Conservation (phyloP, 2,329 filamentous ascomycete species). For the Colletotrichum sp. region DNA sequence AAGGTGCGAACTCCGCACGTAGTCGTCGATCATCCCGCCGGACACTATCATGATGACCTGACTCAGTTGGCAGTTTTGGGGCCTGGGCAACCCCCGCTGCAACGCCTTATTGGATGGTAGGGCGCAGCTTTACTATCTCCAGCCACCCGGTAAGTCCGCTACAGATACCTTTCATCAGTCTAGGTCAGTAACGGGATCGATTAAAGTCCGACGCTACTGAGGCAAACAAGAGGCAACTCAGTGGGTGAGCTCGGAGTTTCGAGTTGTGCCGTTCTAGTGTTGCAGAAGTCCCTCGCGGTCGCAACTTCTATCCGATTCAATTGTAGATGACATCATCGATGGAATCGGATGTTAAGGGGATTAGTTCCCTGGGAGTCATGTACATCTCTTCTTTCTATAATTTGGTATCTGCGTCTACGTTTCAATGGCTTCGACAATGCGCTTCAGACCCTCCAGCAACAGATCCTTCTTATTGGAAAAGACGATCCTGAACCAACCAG, state of each 20-base stretch:
- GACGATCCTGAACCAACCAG: constrained; percentile 44
- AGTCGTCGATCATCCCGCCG: background rate
- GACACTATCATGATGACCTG: background rate
- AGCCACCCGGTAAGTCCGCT: background rate
- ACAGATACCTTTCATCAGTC: background rate
- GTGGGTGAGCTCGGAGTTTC: background rate
- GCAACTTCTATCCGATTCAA: background rate
- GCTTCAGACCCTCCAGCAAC: constrained; percentile 29
- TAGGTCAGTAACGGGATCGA: background rate
- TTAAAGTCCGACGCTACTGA: background rate
- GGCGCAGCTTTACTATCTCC: background rate
- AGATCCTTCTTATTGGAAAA: constrained; percentile 37
- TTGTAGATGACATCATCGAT: background rate
- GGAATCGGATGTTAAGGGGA: background rate
- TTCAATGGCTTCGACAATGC: background rate
- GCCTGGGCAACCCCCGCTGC: background rate
- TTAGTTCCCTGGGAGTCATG: background rate
- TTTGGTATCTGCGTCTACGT: background rate
- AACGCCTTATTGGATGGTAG: background rate
- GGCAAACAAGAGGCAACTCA: background rate
- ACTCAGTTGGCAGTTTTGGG: background rate
- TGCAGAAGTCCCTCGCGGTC: background rate
- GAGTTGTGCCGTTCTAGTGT: background rate
- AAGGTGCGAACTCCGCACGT: background rate
- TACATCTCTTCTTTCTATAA: background rate